Evolutionary conservation across 345 rosid genomes (phyloP), one percentile per base, ranked within the genome.

Genomic region (Cardamine chenopodiifolia): DNA sequence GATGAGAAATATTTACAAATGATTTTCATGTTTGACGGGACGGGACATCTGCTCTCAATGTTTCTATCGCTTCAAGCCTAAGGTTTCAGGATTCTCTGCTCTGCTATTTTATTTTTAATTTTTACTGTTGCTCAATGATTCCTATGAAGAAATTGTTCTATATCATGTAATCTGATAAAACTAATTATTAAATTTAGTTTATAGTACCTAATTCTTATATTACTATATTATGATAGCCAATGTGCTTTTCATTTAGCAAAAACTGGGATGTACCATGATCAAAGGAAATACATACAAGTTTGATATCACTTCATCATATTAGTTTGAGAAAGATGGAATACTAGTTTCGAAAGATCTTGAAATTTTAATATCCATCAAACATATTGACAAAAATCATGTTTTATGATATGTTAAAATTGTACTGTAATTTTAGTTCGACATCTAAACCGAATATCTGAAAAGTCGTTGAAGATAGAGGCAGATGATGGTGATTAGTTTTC

Each of bases 1-100:
- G 72, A 80, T 71, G 68, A 56, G 14, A 19, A 50, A 54, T 2
- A 37, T 55, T 31, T 58, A 45, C 28, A 31, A 45, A 23, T 32
- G n/a, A 7, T 25, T 47, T 28, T 15, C 37, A 40, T 54, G 34
- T 55, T 55, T 23, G 75, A 76, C 49, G 50, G 4, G 79, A 77
- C 54, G 2, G 14, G 66, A 77, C 80, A 77, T 62, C 58, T 37
- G 68, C 12, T 77, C 50, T 77, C 80, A 55, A 70, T 56, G 80
- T 77, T 26, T 63, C 54, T 37, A 63, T 77, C 71, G 62, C 80
- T 77, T 77, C 45, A 77, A 77, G 76, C 45, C 67, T 77, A 77
- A 47, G 74, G 70, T 55, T 70, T 55, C 71, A 45, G 69, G 69
- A 70, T 70, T 62, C 22, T 59, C 44, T 48, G 14, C 37, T 63